Evolutionary conservation across 257 asterid species (phyloP).

Genomic region (Eustoma russellianum): DNA sequence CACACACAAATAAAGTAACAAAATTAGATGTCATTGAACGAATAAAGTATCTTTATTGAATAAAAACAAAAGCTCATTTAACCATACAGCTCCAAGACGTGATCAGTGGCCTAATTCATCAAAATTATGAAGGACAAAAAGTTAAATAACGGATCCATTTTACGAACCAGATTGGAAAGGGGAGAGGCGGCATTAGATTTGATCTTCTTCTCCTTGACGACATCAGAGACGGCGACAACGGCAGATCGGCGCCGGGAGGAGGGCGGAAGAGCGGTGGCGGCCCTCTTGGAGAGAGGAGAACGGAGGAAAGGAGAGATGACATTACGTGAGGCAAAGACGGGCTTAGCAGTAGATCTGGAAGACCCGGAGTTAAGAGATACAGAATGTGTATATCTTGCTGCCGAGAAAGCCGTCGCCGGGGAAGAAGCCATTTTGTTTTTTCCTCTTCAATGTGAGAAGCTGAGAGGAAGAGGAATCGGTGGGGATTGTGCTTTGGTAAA

Average conservation of each 20-base stretch:
- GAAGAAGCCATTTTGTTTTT: neutral
- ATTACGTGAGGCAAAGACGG: constrained; percentile 19
- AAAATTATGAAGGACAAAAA: neutral
- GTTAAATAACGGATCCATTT: neutral
- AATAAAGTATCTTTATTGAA: neutral
- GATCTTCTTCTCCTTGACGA: constrained; percentile 62
- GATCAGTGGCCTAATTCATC: neutral
- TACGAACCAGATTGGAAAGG: constrained; percentile 42
- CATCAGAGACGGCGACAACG: constrained; percentile 67
- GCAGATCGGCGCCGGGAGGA: constrained; percentile 37
- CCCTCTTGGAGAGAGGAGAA: constrained; percentile 26
- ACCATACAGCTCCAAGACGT: neutral
- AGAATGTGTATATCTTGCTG: constrained; percentile 47
- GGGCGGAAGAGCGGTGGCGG: constrained; percentile 14
- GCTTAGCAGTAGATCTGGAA: constrained; percentile 51
- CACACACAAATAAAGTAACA: neutral
- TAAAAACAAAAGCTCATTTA: neutral
- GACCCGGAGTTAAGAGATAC: constrained; percentile 27
- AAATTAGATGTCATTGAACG: neutral
- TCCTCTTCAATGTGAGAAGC: neutral
- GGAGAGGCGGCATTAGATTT: constrained; percentile 34
- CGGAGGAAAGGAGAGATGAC: constrained; percentile 35
- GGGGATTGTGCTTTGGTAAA: neutral
- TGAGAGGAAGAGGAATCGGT: constrained; percentile 1
- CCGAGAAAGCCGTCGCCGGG: constrained; percentile 50